Evolutionary conservation across 495 filamentous ascomycete species (phyloP), one percentile per base, ranked within the genome.

Genomic region (Evansstolkia leycettana): DNA sequence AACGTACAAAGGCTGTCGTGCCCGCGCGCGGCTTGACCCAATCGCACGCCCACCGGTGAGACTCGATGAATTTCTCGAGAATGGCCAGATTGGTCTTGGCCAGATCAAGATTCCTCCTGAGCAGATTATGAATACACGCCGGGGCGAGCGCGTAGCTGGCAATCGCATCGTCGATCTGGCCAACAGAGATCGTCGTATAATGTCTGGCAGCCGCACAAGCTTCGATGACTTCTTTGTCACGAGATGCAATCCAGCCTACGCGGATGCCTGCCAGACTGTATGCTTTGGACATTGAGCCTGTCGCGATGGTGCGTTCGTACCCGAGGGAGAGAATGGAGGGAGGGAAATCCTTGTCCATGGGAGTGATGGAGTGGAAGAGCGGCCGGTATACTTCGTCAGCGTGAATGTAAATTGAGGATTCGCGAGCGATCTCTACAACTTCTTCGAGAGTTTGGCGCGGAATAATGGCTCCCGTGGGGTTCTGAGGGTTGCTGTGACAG

Each of bases 341-440:
- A 3, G 83, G 82, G 38, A 76, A 76, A 5, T 71, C 62, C 0
- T 58, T 15, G 37, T 73, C 65, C 25, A 65, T 48, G 2, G 74
- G 71, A 10, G 64, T 64, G 33, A 83, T 72, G 28, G 67, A 73
- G 60, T 93, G 86, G 67, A 88, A 93, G n/a, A 93, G 63, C 0
- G 87, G 87, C 4, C 83, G 73, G 52, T 92, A 94, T 6, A 92
- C 87, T 57, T 94, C 86, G 45, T 93, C 87, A 3, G 75, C 70
- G 33, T 86, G 64, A 14, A 94, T 58, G 17, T 65, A 76, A 37
- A 90, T 81, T 31, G 73, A 67, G 20, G 70, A 62, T 24, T 64
- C 51, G 16, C 60, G 55, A 4, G 84, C 84, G 34, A 90, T 55
- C 2, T 74, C 61, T 19, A 87, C 64, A 28, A 92, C 68, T 10